phyloP scores from a whole-genome alignment of 2,329 filamentous ascomycete species.

The Nemania sp. region DNA sequence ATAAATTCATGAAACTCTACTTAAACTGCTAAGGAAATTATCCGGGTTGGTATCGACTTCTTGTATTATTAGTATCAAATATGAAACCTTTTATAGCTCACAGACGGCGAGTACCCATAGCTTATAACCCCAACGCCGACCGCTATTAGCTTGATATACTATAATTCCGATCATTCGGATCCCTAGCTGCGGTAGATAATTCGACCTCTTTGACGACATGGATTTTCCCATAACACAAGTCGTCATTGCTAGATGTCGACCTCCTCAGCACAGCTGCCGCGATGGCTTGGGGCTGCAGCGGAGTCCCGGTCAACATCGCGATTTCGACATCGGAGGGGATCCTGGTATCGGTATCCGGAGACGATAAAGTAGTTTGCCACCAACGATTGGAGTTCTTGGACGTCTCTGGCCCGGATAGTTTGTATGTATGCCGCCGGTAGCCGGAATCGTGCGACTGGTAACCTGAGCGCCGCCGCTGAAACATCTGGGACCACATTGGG shows the following conservation, averaged over 20 bases:
- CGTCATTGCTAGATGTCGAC: constrained; percentile 23
- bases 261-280: constrained; percentile 27
- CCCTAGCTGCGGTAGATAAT: constrained; percentile 15
- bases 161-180: constrained; percentile 12
- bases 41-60: too few species aligned
- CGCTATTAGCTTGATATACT: background rate
- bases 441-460: constrained; percentile 21
- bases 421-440: constrained; percentile 18
- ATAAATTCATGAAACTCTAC: too few species aligned
- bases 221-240: constrained; percentile 28
- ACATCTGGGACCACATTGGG: constrained; percentile 13
- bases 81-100: background rate
- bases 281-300: constrained; percentile 25
- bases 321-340: constrained; percentile 28
- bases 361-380: constrained; percentile 16
- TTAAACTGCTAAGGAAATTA: too few species aligned
- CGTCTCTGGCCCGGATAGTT: constrained; percentile 7
- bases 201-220: constrained; percentile 35
- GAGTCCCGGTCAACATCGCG: constrained; percentile 29
- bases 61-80: too few species aligned
- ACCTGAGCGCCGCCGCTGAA: background rate
- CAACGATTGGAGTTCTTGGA: constrained; percentile 4
- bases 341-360: constrained; percentile 5
- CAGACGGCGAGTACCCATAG: background rate
- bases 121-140: background rate